Conservation (phyloP, 441 rosid genomes). For the Pelargonium myrrhifolium region DNA sequence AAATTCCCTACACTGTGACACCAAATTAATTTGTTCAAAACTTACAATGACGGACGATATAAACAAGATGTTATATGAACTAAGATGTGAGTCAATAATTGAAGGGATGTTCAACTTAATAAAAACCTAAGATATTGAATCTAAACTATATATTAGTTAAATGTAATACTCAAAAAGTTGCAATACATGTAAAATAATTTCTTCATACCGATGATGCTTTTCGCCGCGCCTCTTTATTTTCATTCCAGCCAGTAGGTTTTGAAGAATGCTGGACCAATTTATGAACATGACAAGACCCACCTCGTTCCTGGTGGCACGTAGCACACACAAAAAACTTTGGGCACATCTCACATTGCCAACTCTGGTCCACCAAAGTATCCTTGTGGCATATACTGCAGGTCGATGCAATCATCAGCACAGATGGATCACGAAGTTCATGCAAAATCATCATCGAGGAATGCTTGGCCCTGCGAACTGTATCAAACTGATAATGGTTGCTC, state of each 20-base stretch:
- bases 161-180: background rate
- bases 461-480: slow-evolving; percentile 68
- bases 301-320: slow-evolving; percentile 31
- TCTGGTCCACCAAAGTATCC: slow-evolving; percentile 23
- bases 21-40: background rate
- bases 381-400: slow-evolving; percentile 38
- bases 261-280: slow-evolving; percentile 21
- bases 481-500: slow-evolving; percentile 46
- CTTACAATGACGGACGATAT: background rate
- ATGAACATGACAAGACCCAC: slow-evolving; percentile 25
- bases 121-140: background rate
- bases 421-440: slow-evolving; percentile 41
- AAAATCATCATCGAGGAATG: slow-evolving; percentile 78
- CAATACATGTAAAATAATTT: background rate
- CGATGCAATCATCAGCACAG: slow-evolving; percentile 5
- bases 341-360: slow-evolving; percentile 38
- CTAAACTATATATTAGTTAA: background rate
- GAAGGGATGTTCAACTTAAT: too few species aligned
- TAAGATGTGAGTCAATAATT: background rate
- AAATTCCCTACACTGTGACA: slow-evolving; percentile 23
- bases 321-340: slow-evolving; percentile 30
- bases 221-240: slow-evolving; percentile 6
- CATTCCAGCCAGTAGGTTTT: slow-evolving; percentile 14
- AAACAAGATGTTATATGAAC: background rate
- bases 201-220: slow-evolving; percentile 17